Evolutionary conservation across 208 protist species (phyloP), one percentile per base, ranked within the genome.

Genomic region (Naegleria fowleri): DNA sequence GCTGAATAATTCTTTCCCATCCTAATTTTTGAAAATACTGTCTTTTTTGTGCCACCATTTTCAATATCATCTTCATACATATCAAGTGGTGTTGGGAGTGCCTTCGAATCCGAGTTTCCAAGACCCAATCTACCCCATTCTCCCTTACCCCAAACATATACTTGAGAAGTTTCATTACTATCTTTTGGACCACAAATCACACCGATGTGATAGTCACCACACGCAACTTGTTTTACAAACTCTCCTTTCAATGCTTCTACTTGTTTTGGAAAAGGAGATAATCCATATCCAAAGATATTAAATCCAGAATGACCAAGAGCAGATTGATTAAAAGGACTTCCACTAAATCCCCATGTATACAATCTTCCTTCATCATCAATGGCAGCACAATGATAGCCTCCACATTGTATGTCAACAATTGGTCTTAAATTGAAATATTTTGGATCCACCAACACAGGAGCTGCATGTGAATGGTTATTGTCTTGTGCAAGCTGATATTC

Each of bases 271-370:
- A 19, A 16, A 19, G 7, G 39, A 29, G 55, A 67, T 29, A 19
- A 67, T 29, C 22, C 55, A 29, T 4, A 29, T 48, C 39, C 39
- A 19, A 19, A 79, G 7, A 16, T 29, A 86, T 33, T 22, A 16
- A 29, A 29, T n/a, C n/a, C n/a, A 19, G 25, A 13, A 48, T 86
- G 83, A 29, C 83, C 83, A 43, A 86, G 41, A 43, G 83, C 36
- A 43, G 83, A 48, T 25, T 4, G 0, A 39, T 48, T 48, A 43
- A 86, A 43, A 29, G 15, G 11, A 39, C 83, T 86, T 86, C 83
- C 83, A 86, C 36, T 33, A 43, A 38, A 86, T 19, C 83, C 83
- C 83, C 83, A 86, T 48, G 83, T 86, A 86, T 48, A 86, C 41
- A 86, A 86, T 38, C n/a, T 48, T 33, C 29, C 29, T 43, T 86